Base-by-base conservation (phyloP, 805 yeast species). In the Suhomyces tanzawaensis region DNA sequence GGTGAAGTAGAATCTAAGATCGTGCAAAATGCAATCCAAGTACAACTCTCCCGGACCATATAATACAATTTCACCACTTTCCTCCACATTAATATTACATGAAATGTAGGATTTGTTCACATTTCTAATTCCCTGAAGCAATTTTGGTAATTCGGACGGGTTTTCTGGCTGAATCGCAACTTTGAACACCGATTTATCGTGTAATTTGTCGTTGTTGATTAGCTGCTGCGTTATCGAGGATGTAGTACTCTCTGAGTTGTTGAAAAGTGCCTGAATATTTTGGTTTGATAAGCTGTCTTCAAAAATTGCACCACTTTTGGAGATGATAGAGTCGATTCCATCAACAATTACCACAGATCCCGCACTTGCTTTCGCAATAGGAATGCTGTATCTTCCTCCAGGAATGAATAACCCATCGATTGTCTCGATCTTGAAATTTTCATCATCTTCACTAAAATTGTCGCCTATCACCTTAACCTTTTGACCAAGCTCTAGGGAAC, bases 11-110 rank as follows among this genome's bases (percentile, higher is more conserved):
- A 66, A 57, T 45, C 97, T 67, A 30, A 93, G 60, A 52, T 88
- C 96, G 56, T 82, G 85, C 27, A 93, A 60, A 17, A 85, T 64
- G 48, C 93, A 85, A 58, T 93, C 98, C 60, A 93, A 57, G 53
- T 86, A 87, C 13, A 91, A 51, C 53, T 93, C 98, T 5, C 99
- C 99, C 7, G 87, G 77, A 0, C 93, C 96, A 19, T 81, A 52
- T 0, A 93, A 57, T 1, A 81, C 79, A 55, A 84, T 87, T 50
- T 89, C 97, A 2, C 97, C 96, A 36, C 90, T 83, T 47, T 86
- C 95, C 55, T 88, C 96, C 1, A 84, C 87, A 45, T 74, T 78
- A n/a, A 85, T 66, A 15, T 72, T 72, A 25, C 80, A 69, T 3
- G 89, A 82, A 7, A 83, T 72, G 53, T 86, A 90, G 1, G 81